A percentile compares a stretch with the other conserved stretches of the same genome.
Evolutionary conservation across 2,329 filamentous ascomycete species (phyloP).

Genomic region (Colletotrichum sp.): DNA sequence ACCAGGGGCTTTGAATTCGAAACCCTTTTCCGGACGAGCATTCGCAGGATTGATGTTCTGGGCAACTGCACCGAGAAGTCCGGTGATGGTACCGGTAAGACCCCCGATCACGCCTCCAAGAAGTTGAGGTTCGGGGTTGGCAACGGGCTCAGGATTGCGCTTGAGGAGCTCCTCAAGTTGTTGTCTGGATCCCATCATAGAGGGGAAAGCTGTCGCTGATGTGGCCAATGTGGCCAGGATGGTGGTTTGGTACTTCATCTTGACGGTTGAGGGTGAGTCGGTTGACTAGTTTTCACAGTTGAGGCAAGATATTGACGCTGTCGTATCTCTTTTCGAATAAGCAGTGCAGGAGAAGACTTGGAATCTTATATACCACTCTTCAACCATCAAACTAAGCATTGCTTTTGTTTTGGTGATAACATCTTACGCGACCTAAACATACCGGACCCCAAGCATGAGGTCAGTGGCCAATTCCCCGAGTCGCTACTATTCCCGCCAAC

Average conservation of each 20-base stretch:
- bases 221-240: not conserved
- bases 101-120: not conserved
- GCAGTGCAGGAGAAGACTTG: not conserved
- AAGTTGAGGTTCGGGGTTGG: slow-evolving; percentile 1
- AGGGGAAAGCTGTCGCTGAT: slow-evolving; percentile 1
- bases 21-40: slow-evolving; percentile 7
- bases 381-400: too few relatives aligned
- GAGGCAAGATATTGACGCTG: not conserved
- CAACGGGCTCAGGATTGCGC: not conserved
- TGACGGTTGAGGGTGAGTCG: not conserved
- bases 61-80: slow-evolving; percentile 8
- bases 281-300: not conserved
- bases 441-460: not conserved
- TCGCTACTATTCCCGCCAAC: not conserved
- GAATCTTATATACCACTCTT: not conserved
- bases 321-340: not conserved
- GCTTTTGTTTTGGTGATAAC: not conserved
- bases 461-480: not conserved
- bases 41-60: not conserved
- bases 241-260: not conserved
- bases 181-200: not conserved
- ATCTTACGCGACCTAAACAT: not conserved
- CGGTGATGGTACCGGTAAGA: not conserved
- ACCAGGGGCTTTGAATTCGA: not conserved
- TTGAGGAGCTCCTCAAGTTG: not conserved